Conservation (phyloP, 1,284 basidiomycete genomes). For the Boletus mariae region DNA sequence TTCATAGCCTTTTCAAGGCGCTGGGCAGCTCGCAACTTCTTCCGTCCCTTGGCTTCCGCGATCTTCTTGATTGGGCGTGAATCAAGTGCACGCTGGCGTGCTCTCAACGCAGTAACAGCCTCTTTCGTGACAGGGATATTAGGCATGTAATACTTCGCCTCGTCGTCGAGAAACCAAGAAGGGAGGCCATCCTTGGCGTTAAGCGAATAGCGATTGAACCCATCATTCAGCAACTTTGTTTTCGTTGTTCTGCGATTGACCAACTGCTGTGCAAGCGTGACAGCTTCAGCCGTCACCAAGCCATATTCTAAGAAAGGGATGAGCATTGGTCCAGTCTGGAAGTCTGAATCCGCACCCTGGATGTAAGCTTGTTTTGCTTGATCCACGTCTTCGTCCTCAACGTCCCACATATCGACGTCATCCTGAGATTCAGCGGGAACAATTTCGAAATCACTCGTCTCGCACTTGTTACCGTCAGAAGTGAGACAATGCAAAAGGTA, state of each 20-base stretch:
- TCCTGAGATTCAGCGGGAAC: conserved; percentile 42
- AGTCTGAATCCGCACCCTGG: conserved; percentile 50
- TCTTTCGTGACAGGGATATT: conserved; percentile 98
- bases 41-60: conserved; percentile 96
- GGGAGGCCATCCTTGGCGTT: conserved; percentile 92
- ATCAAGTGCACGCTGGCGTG: conserved; percentile 90
- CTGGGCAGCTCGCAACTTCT: conserved; percentile 88
- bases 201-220: conserved; percentile 92
- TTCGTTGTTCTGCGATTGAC: conserved; percentile 91
- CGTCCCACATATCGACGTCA: conserved; percentile 77
- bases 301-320: conserved; percentile 63
- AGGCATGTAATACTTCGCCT: conserved; percentile 88
- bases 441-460: conserved; percentile 22
- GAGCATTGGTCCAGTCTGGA: neutral
- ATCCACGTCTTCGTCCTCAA: conserved; percentile 76
- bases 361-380: conserved; percentile 69
- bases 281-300: conserved; percentile 86
- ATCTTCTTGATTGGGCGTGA: conserved; percentile 99
- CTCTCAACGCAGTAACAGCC: conserved; percentile 82
- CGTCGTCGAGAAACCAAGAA: conserved; percentile 97
- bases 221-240: conserved; percentile 89
- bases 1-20: conserved; percentile 90
- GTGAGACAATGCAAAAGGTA: neutral
- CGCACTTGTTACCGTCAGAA: conserved; percentile 22
- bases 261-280: conserved; percentile 88